Evolutionary conservation across 2,329 filamentous ascomycete species (phyloP).

Genomic region (Westerdykella ornata): DNA sequence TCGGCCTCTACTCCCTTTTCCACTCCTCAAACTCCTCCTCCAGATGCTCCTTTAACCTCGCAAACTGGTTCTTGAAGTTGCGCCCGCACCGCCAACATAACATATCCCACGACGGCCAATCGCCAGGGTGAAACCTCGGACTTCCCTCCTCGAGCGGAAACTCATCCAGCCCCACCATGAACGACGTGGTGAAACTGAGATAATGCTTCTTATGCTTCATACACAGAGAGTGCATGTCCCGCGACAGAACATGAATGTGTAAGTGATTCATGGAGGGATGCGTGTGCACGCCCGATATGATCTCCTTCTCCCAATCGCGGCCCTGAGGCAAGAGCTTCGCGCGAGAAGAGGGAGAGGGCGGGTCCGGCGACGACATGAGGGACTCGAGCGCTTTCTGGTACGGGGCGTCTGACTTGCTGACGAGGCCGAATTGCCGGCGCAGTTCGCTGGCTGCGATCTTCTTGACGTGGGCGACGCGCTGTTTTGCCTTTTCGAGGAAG

Average conservation of each 20-base stretch:
- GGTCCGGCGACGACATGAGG: constrained; percentile 45
- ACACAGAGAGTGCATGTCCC: constrained; percentile 66
- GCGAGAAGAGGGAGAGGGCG: constrained; percentile 38
- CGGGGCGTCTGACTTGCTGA: constrained; percentile 56
- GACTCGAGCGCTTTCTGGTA: constrained; percentile 51
- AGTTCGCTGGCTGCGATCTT: constrained; percentile 67
- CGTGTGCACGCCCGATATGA: constrained; percentile 75
- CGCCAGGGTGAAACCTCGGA: constrained; percentile 51
- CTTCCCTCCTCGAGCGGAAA: constrained; percentile 69
- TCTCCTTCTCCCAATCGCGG: constrained; percentile 69
- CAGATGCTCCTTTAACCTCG: constrained; percentile 67
- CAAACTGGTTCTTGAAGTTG: constrained; percentile 69
- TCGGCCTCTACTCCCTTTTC: constrained; percentile 51
- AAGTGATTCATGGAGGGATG: constrained; percentile 87
- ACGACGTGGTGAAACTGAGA: constrained; percentile 80
- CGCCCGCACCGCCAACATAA: constrained; percentile 77
- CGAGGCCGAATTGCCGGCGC: constrained; percentile 57
- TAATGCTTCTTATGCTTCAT: constrained; percentile 84
- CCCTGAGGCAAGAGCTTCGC: constrained; percentile 54
- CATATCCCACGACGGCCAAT: constrained; percentile 60
- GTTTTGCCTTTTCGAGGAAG: constrained; percentile 60
- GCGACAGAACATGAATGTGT: constrained; percentile 80
- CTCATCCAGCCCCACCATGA: constrained; percentile 70
- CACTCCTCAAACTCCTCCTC: constrained; percentile 67
- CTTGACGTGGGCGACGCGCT: constrained; percentile 56